These are phyloP conservation scores for Catharanthus roseus DNA, from an alignment of 257 asterid genomes.

Conservation along the genomic window DNA sequence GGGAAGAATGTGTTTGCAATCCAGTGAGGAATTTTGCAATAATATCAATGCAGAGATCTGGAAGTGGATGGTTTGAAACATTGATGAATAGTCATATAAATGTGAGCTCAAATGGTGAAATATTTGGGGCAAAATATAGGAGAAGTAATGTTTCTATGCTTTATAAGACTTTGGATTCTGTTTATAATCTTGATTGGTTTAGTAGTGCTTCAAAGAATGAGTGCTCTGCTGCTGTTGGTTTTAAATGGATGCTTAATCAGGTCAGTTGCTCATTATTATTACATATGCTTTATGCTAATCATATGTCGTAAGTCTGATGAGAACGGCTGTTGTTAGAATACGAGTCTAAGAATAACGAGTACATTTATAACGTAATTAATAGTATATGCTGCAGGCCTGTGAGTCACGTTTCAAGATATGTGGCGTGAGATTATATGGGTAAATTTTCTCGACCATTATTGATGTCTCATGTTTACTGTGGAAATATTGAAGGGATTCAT, in stretches of 20 bases:
- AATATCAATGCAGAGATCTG: constrained; percentile 83
- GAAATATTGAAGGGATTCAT: constrained; percentile 62
- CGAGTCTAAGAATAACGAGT: too few relatives aligned
- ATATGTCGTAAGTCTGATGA: too few relatives aligned
- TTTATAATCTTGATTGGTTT: constrained; percentile 59
- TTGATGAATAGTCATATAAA: constrained; percentile 64
- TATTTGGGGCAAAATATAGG: constrained; percentile 44
- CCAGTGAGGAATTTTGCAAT: constrained; percentile 65
- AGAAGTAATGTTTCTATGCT: constrained; percentile 51
- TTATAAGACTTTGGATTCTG: constrained; percentile 37
- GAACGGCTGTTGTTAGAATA: too few relatives aligned
- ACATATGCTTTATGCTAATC: not conserved
- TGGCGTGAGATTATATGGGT: too few relatives aligned
- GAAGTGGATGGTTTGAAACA: constrained; percentile 95
- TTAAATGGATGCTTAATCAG: constrained; percentile 98
- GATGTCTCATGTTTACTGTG: too few relatives aligned
- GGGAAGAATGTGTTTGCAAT: constrained; percentile 81
- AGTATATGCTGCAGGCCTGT: too few relatives aligned
- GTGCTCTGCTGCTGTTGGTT: constrained; percentile 81
- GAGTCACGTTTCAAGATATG: too few relatives aligned
- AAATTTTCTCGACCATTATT: too few relatives aligned
- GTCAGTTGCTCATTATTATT: constrained; percentile 17
- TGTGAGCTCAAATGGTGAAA: constrained; percentile 81
- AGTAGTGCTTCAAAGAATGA: constrained; percentile 75
- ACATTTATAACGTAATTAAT: too few relatives aligned